Conservation (phyloP, 2,329 filamentous ascomycete genomes). For the Metarhizium sp. region DNA sequence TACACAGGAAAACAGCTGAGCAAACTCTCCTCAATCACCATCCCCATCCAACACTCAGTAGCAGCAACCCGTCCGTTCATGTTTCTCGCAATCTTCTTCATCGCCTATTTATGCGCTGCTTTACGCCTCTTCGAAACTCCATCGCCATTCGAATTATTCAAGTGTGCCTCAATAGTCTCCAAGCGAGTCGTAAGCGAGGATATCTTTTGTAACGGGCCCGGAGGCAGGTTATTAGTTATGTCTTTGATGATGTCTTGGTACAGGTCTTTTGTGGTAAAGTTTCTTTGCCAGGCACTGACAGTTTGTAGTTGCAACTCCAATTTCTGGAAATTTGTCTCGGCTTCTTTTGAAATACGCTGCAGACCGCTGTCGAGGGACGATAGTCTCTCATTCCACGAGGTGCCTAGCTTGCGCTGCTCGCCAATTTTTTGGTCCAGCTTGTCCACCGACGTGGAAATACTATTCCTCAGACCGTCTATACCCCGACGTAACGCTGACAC, state of each 20-base stretch:
- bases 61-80: not conserved
- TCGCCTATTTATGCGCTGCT: not conserved
- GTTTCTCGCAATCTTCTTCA: not conserved
- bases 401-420: not conserved
- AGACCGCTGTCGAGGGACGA: not conserved
- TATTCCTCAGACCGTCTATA: conserved; percentile 1
- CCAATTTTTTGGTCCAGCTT: not conserved
- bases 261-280: conserved; percentile 34
- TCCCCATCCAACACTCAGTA: not conserved
- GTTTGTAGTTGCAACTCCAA: conserved; percentile 27
- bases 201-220: conserved; percentile 11
- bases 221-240: conserved; percentile 20
- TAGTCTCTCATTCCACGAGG: not conserved
- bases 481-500: conserved; percentile 2
- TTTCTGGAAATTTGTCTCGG: conserved; percentile 11
- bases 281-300: conserved; percentile 39
- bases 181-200: conserved; percentile 11
- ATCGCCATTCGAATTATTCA: not conserved
- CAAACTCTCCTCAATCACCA: too few relatives aligned
- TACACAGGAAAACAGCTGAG: too few relatives aligned
- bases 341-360: not conserved
- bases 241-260: conserved; percentile 30
- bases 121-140: not conserved
- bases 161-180: conserved; percentile 11
- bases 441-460: not conserved